These are phyloP conservation scores for Castanea sativa DNA, from an alignment of 306 rosid species.

Conservation along the genomic window DNA sequence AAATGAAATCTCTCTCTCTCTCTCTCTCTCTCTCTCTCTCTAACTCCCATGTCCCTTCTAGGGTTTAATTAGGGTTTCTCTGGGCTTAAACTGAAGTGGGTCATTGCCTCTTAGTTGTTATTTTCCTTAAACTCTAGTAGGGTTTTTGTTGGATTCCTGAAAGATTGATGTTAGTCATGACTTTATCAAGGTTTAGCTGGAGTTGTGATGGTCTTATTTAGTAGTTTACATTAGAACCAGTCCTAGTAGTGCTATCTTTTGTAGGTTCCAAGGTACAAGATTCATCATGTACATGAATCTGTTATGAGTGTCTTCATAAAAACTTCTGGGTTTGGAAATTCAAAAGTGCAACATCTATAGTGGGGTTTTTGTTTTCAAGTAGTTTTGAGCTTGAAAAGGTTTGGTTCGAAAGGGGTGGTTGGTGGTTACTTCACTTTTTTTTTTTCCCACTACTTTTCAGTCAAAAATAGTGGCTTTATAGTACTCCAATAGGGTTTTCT, in stretches of 20 bases:
- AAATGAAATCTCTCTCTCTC: not conserved
- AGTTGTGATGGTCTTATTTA: not conserved
- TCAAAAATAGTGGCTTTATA: conserved; percentile 33
- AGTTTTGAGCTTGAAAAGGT: conserved; percentile 9
- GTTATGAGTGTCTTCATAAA: not conserved
- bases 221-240: not conserved
- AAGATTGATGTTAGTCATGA: not conserved
- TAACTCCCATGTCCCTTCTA: not conserved
- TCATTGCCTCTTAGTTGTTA: not conserved
- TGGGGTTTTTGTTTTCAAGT: not conserved
- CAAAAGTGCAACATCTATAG: not conserved
- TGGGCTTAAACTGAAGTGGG: conserved; percentile 3
- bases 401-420: conserved; percentile 27
- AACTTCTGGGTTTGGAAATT: not conserved
- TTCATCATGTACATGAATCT: not conserved
- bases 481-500: not conserved
- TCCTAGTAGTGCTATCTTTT: not conserved
- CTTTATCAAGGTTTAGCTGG: not conserved
- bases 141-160: not conserved
- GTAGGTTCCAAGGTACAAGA: not conserved
- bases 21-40: not conserved
- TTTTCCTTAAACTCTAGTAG: not conserved
- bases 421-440: conserved; percentile 29
- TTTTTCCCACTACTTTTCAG: conserved; percentile 32
- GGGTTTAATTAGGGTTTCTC: conserved; percentile 27